Percentiles rank a stretch among this genome's conserved stretches.
Conservation (phyloP, 2,329 filamentous ascomycete species). For the Pestalotiopsis fici region DNA sequence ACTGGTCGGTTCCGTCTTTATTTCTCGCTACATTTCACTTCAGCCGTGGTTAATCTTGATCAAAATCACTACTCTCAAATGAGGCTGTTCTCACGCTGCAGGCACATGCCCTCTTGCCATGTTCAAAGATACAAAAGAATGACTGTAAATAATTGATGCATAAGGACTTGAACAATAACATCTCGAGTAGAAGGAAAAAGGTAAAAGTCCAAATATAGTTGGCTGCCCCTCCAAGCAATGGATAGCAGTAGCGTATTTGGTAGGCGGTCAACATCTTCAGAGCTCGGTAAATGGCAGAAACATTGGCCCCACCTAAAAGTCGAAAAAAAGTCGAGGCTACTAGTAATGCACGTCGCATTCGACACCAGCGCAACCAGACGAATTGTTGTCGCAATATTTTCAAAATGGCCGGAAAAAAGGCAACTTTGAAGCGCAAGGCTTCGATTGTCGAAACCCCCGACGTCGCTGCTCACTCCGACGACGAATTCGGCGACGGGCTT, state of each 20-base stretch:
- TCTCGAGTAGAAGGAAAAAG: too few species aligned
- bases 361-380: not conserved
- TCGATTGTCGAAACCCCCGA: constrained; percentile 52
- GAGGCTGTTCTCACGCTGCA: too few species aligned
- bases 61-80: too few species aligned
- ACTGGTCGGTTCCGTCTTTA: too few species aligned
- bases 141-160: too few species aligned
- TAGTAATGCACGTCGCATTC: not conserved
- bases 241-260: not conserved
- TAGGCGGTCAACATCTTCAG: constrained; percentile 7
- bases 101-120: too few species aligned
- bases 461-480: constrained; percentile 55
- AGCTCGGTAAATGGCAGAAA: constrained; percentile 6
- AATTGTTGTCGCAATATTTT: constrained; percentile 6
- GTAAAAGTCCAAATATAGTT: not conserved
- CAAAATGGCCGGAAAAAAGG: constrained; percentile 40
- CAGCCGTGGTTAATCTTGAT: too few species aligned
- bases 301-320: constrained; percentile 1
- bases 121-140: too few species aligned
- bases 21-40: too few species aligned
- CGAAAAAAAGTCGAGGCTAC: not conserved
- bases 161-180: too few species aligned
- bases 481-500: constrained; percentile 58
- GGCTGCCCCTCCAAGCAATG: not conserved
- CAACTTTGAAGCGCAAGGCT: constrained; percentile 66